Conservation (phyloP, 495 filamentous ascomycete species). For the Trichocladium antarcticum region DNA sequence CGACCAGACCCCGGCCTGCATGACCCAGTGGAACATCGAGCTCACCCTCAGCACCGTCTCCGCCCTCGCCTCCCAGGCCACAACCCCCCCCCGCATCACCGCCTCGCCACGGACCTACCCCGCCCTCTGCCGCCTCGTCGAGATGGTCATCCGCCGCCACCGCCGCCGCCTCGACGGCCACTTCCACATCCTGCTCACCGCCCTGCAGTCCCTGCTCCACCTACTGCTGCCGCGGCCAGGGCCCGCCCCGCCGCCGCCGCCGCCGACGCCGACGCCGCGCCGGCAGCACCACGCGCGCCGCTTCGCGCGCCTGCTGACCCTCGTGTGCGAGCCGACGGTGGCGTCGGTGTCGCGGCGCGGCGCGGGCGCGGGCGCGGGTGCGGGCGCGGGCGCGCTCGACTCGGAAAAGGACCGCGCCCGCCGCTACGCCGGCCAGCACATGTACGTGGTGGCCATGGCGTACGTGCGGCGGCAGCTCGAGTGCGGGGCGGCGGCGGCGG, state of each 20-base stretch:
- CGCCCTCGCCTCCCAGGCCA: slow-evolving; percentile 36
- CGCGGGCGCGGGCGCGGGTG: not conserved
- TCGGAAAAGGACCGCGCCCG: slow-evolving; percentile 69
- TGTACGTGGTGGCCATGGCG: slow-evolving; percentile 59
- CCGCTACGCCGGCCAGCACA: slow-evolving; percentile 60
- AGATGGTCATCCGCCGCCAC: slow-evolving; percentile 44
- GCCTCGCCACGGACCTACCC: slow-evolving; percentile 34
- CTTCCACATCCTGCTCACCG: slow-evolving; percentile 57
- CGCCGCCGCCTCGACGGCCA: slow-evolving; percentile 37
- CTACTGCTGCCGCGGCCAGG: slow-evolving; percentile 44
- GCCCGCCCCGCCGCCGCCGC: slow-evolving; percentile 12
- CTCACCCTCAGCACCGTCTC: slow-evolving; percentile 47
- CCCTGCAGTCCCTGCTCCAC: slow-evolving; percentile 52
- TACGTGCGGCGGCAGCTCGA: slow-evolving; percentile 60
- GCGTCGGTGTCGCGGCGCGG: slow-evolving; percentile 46
- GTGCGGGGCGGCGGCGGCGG: not conserved
- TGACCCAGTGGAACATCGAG: slow-evolving; percentile 64
- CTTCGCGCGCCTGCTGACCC: slow-evolving; percentile 60
- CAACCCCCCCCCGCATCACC: not conserved
- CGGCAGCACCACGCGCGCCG: slow-evolving; percentile 42
- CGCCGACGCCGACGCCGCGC: too few species aligned
- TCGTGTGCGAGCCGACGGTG: slow-evolving; percentile 67
- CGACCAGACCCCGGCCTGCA: slow-evolving; percentile 40
- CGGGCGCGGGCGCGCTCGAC: slow-evolving; percentile 35
- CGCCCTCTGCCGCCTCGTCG: slow-evolving; percentile 50